phyloP scores from a whole-genome alignment of 768 basidiomycete species.

The Tricholomella constricta region DNA sequence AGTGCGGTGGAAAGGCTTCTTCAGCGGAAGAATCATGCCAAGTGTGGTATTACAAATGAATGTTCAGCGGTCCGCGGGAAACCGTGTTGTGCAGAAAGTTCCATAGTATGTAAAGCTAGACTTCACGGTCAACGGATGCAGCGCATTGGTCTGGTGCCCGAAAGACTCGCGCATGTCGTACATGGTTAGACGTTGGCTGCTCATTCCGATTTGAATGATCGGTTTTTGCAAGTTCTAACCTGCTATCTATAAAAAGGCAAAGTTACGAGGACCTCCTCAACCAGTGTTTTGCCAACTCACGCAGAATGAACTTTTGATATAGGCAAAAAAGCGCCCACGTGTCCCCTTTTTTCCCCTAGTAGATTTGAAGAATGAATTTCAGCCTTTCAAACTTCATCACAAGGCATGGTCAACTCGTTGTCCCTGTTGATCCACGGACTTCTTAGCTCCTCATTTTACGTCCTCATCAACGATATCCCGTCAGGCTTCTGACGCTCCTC shows the following conservation, averaged over 20 bases:
- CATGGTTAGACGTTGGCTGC: too few species aligned
- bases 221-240: too few species aligned
- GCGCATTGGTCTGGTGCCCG: not conserved
- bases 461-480: not conserved
- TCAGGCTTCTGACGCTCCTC: not conserved
- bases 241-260: too few species aligned
- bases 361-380: not conserved
- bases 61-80: constrained; percentile 2
- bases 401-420: not conserved
- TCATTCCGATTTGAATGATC: too few species aligned
- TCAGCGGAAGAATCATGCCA: not conserved
- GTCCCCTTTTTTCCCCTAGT: too few species aligned
- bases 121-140: too few species aligned
- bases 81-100: not conserved
- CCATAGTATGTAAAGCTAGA: not conserved
- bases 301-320: too few species aligned
- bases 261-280: too few species aligned
- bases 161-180: too few species aligned
- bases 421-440: constrained; percentile 4
- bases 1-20: not conserved
- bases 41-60: not conserved
- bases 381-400: not conserved
- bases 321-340: too few species aligned
- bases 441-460: not conserved
- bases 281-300: too few species aligned